Percentiles rank a stretch among this genome's conserved stretches.
Conservation (phyloP, 2,329 filamentous ascomycete species). For the Aureobasidium sp. region DNA sequence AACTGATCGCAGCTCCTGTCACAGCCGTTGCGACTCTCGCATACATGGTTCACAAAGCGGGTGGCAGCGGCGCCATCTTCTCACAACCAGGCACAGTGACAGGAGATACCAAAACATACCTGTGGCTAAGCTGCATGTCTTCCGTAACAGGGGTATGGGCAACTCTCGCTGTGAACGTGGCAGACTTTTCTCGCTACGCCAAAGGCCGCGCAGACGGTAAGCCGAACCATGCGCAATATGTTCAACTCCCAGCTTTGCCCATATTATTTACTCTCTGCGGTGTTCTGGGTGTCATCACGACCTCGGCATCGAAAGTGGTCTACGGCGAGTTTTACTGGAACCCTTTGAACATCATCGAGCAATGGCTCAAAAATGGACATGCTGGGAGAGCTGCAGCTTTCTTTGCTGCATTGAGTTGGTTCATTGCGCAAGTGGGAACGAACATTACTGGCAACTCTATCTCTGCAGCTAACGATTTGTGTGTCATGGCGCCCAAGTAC, state of each 20-base stretch:
- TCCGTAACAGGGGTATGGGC: slow-evolving; percentile 26
- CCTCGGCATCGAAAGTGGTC: slow-evolving; percentile 47
- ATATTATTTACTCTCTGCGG: slow-evolving; percentile 43
- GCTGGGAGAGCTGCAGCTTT: slow-evolving; percentile 29
- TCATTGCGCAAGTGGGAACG: slow-evolving; percentile 46
- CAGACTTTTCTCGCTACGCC: slow-evolving; percentile 32
- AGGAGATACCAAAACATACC: slow-evolving; percentile 23
- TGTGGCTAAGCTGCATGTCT: slow-evolving; percentile 27
- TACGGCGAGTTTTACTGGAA: slow-evolving; percentile 42
- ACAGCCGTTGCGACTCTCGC: slow-evolving; percentile 17
- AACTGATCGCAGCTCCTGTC: slow-evolving; percentile 29
- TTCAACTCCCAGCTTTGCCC: slow-evolving; percentile 39
- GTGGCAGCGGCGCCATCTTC: slow-evolving; percentile 27
- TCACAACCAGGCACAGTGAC: slow-evolving; percentile 24
- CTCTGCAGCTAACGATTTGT: slow-evolving; percentile 48
- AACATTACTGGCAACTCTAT: slow-evolving; percentile 50
- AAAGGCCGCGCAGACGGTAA: slow-evolving; percentile 11
- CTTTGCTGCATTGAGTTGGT: slow-evolving; percentile 35
- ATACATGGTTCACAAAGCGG: slow-evolving; percentile 22
- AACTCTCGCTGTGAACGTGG: slow-evolving; percentile 31
- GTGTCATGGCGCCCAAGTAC: slow-evolving; percentile 45
- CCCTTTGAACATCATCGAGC: slow-evolving; percentile 31
- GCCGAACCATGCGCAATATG: slow-evolving; percentile 25
- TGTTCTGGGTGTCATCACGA: slow-evolving; percentile 53
- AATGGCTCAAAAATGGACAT: slow-evolving; percentile 24